Conservation (phyloP, 768 basidiomycete genomes). For the Cubamyces sp. region DNA sequence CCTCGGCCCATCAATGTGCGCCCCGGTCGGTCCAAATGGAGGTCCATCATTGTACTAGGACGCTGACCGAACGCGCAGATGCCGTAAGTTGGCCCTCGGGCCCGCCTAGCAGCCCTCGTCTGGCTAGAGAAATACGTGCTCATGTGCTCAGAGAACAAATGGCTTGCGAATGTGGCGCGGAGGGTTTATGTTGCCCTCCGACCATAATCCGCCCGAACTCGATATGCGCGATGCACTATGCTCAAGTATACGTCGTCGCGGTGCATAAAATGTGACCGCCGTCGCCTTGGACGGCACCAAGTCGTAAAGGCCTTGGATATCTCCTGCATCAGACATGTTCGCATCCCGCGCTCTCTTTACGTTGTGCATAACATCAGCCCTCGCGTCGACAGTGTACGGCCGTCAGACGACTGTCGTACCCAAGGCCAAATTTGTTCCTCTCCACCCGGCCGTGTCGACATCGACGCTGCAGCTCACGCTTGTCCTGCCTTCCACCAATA, state of each 20-base stretch:
- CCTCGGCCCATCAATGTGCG: not conserved
- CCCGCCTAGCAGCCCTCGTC: not conserved
- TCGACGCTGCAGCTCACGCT: slow-evolving; percentile 37
- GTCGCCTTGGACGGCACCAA: not conserved
- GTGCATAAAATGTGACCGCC: not conserved
- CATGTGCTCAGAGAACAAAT: not conserved
- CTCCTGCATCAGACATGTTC: not conserved
- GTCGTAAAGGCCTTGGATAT: not conserved
- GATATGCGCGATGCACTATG: too few species aligned
- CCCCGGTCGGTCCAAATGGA: not conserved
- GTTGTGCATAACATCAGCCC: not conserved
- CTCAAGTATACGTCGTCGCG: not conserved
- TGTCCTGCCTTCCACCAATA: slow-evolving; percentile 37
- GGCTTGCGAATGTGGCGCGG: not conserved
- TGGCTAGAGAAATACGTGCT: not conserved
- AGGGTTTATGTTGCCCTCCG: too few species aligned
- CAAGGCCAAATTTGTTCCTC: not conserved
- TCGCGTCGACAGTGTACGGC: not conserved
- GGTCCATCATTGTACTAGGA: not conserved
- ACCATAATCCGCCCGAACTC: too few species aligned
- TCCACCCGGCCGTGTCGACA: not conserved
- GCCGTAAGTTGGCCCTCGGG: not conserved
- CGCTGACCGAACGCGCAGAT: not conserved
- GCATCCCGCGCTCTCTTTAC: not conserved
- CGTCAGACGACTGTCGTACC: slow-evolving; percentile 1